phyloP scores from a whole-genome alignment of 257 asterid species.

The Solanum sitiens region DNA sequence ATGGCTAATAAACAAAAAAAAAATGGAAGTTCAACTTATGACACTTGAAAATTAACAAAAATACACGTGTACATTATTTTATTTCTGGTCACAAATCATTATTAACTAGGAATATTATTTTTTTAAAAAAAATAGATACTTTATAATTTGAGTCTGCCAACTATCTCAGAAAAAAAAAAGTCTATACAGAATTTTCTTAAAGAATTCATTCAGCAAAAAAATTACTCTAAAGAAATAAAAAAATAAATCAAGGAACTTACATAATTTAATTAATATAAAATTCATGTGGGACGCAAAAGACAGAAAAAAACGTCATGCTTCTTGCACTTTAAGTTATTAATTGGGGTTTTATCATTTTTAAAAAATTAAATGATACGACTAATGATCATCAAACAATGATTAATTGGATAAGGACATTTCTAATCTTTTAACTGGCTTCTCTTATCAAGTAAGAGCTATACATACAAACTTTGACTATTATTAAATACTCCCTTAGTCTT shows the following conservation, averaged over 20 bases:
- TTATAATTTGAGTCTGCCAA: not conserved
- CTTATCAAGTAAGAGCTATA: not conserved
- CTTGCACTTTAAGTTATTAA: not conserved
- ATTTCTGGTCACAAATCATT: not conserved
- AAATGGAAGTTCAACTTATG: not conserved
- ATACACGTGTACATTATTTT: not conserved
- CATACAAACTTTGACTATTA: not conserved
- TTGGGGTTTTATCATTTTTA: not conserved
- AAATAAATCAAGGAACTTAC: not conserved
- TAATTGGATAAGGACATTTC: not conserved
- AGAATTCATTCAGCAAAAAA: not conserved
- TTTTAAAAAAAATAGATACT: not conserved
- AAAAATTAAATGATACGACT: not conserved
- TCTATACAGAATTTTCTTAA: not conserved
- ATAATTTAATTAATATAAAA: not conserved
- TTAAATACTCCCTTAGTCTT: not conserved
- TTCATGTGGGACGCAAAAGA: not conserved
- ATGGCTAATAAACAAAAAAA: not conserved
- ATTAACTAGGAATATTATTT: not conserved
- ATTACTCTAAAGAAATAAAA: not conserved
- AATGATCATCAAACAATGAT: not conserved
- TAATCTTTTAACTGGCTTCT: constrained; percentile 1
- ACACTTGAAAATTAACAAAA: not conserved
- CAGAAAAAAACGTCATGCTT: not conserved
- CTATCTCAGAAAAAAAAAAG: not conserved